phyloP scores from a whole-genome alignment of 169 alveolate species.

The Cystoisospora suis region DNA sequence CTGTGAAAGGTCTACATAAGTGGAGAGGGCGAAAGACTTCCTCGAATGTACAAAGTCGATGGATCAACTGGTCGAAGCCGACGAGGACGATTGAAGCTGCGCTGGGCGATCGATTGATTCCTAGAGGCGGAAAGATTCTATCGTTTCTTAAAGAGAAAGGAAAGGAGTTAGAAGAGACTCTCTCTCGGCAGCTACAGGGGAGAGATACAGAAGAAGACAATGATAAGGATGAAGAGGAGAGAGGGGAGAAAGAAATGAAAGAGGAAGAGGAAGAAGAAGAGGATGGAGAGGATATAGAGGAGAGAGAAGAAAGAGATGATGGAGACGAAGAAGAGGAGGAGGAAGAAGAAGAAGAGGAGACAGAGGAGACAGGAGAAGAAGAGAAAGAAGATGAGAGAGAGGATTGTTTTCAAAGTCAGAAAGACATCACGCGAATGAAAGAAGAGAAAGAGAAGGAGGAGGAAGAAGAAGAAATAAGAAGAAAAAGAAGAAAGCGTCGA shows the following conservation, averaged over 20 bases:
- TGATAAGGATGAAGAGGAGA: background rate
- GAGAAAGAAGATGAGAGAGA: background rate
- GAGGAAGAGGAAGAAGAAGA: background rate
- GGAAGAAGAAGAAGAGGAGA: background rate
- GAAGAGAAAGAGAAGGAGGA: background rate
- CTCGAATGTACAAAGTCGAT: conserved; percentile 52
- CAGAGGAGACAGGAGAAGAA: background rate
- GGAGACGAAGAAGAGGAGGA: background rate
- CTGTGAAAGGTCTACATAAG: conserved; percentile 52
- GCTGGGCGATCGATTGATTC: conserved; percentile 43
- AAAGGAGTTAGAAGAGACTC: background rate
- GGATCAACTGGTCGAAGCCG: conserved; percentile 54
- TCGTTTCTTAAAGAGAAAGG: conserved; percentile 26
- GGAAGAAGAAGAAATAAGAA: background rate
- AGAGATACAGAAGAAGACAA: background rate
- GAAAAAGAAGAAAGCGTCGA: background rate
- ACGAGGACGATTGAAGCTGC: conserved; percentile 42
- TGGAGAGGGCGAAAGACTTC: conserved; percentile 52
- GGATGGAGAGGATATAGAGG: background rate
- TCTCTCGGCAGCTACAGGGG: background rate
- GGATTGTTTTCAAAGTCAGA: no score
- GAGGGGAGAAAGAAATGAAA: background rate
- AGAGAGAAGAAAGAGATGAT: background rate
- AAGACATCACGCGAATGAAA: no score
- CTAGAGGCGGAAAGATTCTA: conserved; percentile 37